These are phyloP conservation scores for Aureobasidium subglaciale DNA, from an alignment of 2,329 filamentous ascomycete species.

Conservation along the genomic window DNA sequence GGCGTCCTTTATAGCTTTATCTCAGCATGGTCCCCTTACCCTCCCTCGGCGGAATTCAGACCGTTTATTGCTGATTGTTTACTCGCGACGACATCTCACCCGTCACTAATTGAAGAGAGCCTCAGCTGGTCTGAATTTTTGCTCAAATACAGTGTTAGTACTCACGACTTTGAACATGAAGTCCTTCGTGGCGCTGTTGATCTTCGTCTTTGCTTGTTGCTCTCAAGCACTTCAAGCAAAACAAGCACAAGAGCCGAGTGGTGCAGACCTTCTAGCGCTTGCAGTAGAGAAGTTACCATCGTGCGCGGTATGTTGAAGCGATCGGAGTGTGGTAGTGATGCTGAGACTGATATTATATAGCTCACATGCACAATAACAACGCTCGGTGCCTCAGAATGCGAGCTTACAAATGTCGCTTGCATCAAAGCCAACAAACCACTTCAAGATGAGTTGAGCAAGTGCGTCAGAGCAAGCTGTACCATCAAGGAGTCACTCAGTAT, in stretches of 20 bases:
- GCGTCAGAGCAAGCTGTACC: slow-evolving; percentile 15
- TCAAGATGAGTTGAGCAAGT: slow-evolving; percentile 14
- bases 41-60: not conserved
- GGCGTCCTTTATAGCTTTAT: not conserved
- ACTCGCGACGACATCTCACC: not conserved
- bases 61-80: not conserved
- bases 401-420: slow-evolving; percentile 20
- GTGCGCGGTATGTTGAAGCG: not conserved
- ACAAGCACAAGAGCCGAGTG: not conserved
- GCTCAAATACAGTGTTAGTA: not conserved
- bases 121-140: not conserved
- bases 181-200: not conserved
- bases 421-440: slow-evolving; percentile 18
- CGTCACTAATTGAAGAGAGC: not conserved
- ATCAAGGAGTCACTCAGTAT: not conserved
- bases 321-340: not conserved
- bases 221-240: not conserved
- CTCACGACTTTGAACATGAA: not conserved
- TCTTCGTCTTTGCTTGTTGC: slow-evolving; percentile 4
- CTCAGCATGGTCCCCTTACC: not conserved
- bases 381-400: slow-evolving; percentile 16
- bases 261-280: slow-evolving; percentile 1
- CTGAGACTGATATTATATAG: not conserved
- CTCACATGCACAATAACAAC: slow-evolving; percentile 8
- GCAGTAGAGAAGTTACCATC: not conserved